These are phyloP conservation scores for Leccinum broughii DNA, from an alignment of 768 basidiomycete species.

Conservation along the genomic window DNA sequence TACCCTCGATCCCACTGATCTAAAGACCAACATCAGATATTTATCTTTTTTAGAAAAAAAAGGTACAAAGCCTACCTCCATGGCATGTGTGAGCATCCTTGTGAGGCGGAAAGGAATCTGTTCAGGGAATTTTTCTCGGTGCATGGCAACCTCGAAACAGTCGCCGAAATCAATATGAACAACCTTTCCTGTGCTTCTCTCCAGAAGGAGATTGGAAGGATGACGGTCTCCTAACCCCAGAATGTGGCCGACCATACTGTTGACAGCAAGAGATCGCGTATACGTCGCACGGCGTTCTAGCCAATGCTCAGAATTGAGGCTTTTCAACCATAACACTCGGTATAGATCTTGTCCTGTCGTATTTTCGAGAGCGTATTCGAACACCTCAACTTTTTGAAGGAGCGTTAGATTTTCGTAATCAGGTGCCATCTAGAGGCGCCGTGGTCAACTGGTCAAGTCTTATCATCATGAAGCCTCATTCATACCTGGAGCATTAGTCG, in stretches of 20 bases:
- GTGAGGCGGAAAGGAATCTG: slow-evolving; percentile 98
- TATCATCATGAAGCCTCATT: slow-evolving; percentile 58
- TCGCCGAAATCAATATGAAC: slow-evolving; percentile 98
- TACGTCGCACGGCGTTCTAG: slow-evolving; percentile 94
- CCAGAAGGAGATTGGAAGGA: slow-evolving; percentile 91
- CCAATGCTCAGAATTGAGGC: slow-evolving; percentile 95
- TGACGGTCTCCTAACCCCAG: slow-evolving; percentile 97
- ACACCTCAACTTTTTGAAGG: slow-evolving; percentile 98
- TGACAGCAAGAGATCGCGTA: slow-evolving; percentile 92
- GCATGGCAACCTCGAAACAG: slow-evolving; percentile 98
- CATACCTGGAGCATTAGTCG: slow-evolving; percentile 94
- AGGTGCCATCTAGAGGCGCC: slow-evolving; percentile 82
- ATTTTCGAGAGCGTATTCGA: slow-evolving; percentile 97
- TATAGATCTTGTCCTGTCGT: slow-evolving; percentile 98
- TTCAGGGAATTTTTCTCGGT: slow-evolving; percentile 98
- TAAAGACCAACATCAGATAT: slow-evolving; percentile 33
- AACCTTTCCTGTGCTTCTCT: slow-evolving; percentile 89
- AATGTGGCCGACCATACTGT: slow-evolving; percentile 99
- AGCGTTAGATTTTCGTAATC: slow-evolving; percentile 95
- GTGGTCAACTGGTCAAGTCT: slow-evolving; percentile 3
- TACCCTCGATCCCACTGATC: slow-evolving; percentile 98
- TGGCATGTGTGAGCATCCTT: slow-evolving; percentile 97
- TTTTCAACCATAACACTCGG: slow-evolving; percentile 95
- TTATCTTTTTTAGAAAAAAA: too few species aligned
- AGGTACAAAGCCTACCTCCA: slow-evolving; percentile 69